Evolutionary conservation across 179 eudicot species (phyloP), one percentile per base, ranked within the genome.

Genomic region (Spinacia oleracea): DNA sequence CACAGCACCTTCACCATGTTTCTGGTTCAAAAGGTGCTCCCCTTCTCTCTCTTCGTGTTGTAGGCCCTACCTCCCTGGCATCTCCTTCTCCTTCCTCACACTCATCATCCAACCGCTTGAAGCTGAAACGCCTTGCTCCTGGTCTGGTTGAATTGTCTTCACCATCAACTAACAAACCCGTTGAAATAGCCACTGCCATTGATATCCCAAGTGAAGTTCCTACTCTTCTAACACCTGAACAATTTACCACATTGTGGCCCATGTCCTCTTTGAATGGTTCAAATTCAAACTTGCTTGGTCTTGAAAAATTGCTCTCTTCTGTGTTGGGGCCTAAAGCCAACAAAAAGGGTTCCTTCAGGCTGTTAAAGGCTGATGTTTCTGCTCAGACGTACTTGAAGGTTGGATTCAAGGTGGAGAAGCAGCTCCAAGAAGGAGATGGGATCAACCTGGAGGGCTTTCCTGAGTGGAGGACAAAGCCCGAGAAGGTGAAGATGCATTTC

Each of bases 51-150:
- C 98, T 95, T 64, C 97, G 97, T 62, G 90, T 93, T 16, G 98
- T 93, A 0, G 97, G 97, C 74, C 95, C 98, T 29, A 91, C 98
- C 27, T 94, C 95, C 9, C 89, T 94, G 62, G 79, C 98, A 5
- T 90, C 98, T 40, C 91, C 97, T 34, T 59, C 93, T 50, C 73
- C 92, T 38, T 77, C 97, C 55, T 87, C 94, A 34, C 78, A 88
- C 18, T 81, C 90, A 34, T 84, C 90, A 25, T 78, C 76, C 38
- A 93, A 85, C 83, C 88, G 81, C 80, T 90, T 95, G 66, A 91
- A 93, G 89, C 98, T 95, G 27, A 95, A 90, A 76, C 94, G 92
- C 59, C 91, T 95, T 50, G 97, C 98, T 23, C 98, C 98, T 2
- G 98, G 98, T 60, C 89, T 93, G 12, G 96, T 95, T 29, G 98